Evolutionary conservation across 805 yeast species (phyloP).

Genomic region (Debaryomyces castellii): DNA sequence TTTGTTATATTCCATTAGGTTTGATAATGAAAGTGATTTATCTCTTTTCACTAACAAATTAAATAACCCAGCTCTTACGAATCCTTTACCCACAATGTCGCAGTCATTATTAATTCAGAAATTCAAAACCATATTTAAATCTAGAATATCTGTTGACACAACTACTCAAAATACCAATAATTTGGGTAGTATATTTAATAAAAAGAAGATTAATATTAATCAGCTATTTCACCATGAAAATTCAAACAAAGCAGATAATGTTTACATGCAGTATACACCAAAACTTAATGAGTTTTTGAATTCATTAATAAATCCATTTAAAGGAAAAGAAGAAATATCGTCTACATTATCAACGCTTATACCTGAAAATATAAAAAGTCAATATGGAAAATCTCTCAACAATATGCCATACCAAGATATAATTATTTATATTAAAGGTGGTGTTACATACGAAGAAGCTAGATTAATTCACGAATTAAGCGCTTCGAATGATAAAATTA

Average conservation of each 20-base stretch:
- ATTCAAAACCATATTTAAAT: constrained; percentile 25
- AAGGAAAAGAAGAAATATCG: constrained; percentile 8
- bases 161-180: constrained; percentile 13
- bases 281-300: constrained; percentile 50
- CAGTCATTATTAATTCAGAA: constrained; percentile 31
- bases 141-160: constrained; percentile 9
- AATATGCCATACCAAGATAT: constrained; percentile 56
- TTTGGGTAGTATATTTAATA: constrained; percentile 30
- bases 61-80: constrained; percentile 26
- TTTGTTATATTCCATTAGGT: constrained; percentile 71
- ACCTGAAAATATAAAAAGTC: constrained; percentile 33
- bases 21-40: constrained; percentile 22
- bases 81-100: constrained; percentile 31
- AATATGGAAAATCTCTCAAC: constrained; percentile 19
- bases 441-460: constrained; percentile 90
- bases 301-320: constrained; percentile 14
- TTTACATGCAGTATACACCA: constrained; percentile 91
- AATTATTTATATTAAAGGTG: constrained; percentile 78
- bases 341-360: constrained; percentile 33
- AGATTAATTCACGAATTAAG: constrained; percentile 75
- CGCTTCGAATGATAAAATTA: constrained; percentile 51
- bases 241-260: constrained; percentile 50
- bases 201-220: constrained; percentile 31
- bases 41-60: constrained; percentile 24
- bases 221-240: constrained; percentile 28